phyloP scores from a whole-genome alignment of 2,329 filamentous ascomycete species.

The Magnaporthiopsis rhizophila region DNA sequence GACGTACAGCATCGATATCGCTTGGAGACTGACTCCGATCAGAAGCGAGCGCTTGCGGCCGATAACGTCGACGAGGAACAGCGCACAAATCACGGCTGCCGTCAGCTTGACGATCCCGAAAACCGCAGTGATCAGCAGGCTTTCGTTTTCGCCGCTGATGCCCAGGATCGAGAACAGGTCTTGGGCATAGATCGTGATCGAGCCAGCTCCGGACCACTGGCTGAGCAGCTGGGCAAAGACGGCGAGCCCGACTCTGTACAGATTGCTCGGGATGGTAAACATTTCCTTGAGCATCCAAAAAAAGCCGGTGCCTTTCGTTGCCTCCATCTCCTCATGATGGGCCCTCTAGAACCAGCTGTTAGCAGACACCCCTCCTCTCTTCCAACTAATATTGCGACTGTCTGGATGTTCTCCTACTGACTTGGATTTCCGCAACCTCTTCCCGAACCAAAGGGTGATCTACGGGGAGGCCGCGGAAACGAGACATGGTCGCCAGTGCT shows the following conservation, averaged over 20 bases:
- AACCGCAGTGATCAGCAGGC: slow-evolving; percentile 63
- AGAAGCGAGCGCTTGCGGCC: slow-evolving; percentile 61
- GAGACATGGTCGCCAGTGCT: slow-evolving; percentile 43
- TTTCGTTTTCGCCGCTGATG: slow-evolving; percentile 56
- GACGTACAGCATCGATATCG: slow-evolving; percentile 52
- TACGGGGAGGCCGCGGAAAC: slow-evolving; percentile 47
- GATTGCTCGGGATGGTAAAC: slow-evolving; percentile 58
- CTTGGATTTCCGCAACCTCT: slow-evolving; percentile 54
- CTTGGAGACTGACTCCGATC: slow-evolving; percentile 50
- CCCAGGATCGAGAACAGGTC: slow-evolving; percentile 66
- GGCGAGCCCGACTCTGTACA: slow-evolving; percentile 63
- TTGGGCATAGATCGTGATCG: slow-evolving; percentile 67
- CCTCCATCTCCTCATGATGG: slow-evolving; percentile 63
- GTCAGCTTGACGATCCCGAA: slow-evolving; percentile 67
- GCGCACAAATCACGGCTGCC: slow-evolving; percentile 56
- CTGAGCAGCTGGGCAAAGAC: slow-evolving; percentile 60
- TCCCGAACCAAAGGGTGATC: slow-evolving; percentile 52
- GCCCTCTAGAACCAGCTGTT: slow-evolving; percentile 34
- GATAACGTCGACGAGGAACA: slow-evolving; percentile 71
- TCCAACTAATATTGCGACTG: not conserved
- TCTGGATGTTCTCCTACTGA: not conserved
- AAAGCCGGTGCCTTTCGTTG: slow-evolving; percentile 56
- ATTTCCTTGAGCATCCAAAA: slow-evolving; percentile 59
- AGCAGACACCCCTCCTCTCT: not conserved
- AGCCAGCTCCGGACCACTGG: slow-evolving; percentile 64